Percentiles rank a stretch among this genome's conserved stretches.
Evolutionary conservation across 306 rosid species (phyloP).

Genomic region (Vigna angularis): DNA sequence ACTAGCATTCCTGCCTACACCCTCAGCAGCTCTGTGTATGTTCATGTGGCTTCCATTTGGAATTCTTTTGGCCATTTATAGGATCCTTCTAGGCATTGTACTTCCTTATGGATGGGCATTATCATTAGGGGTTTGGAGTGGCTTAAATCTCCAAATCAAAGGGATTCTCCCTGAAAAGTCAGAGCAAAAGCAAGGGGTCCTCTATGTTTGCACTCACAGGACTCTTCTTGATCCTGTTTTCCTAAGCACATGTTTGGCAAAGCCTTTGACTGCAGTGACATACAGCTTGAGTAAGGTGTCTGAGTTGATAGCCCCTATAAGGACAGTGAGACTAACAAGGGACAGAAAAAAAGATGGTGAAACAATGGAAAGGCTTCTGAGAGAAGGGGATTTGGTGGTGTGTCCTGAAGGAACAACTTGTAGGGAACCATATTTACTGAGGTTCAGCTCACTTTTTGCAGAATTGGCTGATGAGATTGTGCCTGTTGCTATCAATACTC

Average conservation of each 20-base stretch:
- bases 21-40: slow-evolving; percentile 71
- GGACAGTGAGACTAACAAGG: slow-evolving; percentile 54
- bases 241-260: slow-evolving; percentile 59
- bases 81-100: slow-evolving; percentile 66
- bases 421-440: slow-evolving; percentile 84
- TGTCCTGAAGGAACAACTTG: slow-evolving; percentile 99
- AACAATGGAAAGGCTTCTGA: slow-evolving; percentile 63
- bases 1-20: slow-evolving; percentile 88
- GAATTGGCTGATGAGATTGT: slow-evolving; percentile 86
- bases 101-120: slow-evolving; percentile 64
- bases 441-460: slow-evolving; percentile 92
- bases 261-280: slow-evolving; percentile 77
- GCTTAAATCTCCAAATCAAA: slow-evolving; percentile 50
- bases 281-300: slow-evolving; percentile 61
- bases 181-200: slow-evolving; percentile 56
- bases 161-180: slow-evolving; percentile 39
- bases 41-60: slow-evolving; percentile 88
- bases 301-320: slow-evolving; percentile 40
- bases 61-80: slow-evolving; percentile 60
- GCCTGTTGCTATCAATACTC: slow-evolving; percentile 76
- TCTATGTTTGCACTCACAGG: slow-evolving; percentile 81
- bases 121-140: slow-evolving; percentile 53
- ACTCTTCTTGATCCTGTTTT: slow-evolving; percentile 85
- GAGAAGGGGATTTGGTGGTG: slow-evolving; percentile 86
- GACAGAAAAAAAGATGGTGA: slow-evolving; percentile 74